These are phyloP conservation scores for Ceratopteris richardii DNA, from an alignment of 75 land plant genomes.

Conservation along the genomic window DNA sequence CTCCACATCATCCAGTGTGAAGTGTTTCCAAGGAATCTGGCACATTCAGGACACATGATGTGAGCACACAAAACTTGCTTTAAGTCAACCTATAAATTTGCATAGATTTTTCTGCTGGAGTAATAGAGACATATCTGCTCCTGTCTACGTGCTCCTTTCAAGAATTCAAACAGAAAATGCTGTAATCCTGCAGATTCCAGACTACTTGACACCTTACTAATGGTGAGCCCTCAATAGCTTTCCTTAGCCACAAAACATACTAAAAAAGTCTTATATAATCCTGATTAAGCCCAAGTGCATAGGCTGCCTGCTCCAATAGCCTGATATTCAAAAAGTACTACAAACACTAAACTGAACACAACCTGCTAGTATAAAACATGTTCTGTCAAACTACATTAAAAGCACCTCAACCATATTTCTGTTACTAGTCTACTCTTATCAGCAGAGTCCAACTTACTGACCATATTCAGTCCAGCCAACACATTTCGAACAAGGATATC, in stretches of 20 bases:
- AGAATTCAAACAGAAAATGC: background rate
- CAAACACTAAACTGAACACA: background rate
- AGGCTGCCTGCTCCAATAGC: background rate
- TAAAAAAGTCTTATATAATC: no score
- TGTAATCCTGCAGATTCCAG: no score
- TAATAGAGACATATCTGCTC: background rate
- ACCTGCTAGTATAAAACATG: background rate
- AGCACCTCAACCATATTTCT: background rate
- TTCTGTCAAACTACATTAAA: background rate
- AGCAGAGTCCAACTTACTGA: slow-evolving; percentile 9
- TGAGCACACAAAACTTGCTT: slow-evolving; percentile 2
- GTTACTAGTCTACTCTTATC: background rate
- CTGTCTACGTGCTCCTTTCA: slow-evolving; percentile 3
- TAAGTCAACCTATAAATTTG: slow-evolving; percentile 1
- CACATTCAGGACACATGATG: slow-evolving; percentile 3
- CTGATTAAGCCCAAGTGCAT: background rate
- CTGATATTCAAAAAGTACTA: background rate
- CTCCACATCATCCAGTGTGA: no score
- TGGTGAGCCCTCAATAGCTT: no score
- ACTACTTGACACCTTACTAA: no score
- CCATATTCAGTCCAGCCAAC: slow-evolving; percentile 3
- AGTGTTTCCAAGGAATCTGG: background rate
- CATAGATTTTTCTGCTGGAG: no score
- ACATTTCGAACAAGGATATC: background rate
- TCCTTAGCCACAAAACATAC: no score